Evolutionary conservation across 768 basidiomycete genomes (phyloP).

Genomic region (Mycena filopes): DNA sequence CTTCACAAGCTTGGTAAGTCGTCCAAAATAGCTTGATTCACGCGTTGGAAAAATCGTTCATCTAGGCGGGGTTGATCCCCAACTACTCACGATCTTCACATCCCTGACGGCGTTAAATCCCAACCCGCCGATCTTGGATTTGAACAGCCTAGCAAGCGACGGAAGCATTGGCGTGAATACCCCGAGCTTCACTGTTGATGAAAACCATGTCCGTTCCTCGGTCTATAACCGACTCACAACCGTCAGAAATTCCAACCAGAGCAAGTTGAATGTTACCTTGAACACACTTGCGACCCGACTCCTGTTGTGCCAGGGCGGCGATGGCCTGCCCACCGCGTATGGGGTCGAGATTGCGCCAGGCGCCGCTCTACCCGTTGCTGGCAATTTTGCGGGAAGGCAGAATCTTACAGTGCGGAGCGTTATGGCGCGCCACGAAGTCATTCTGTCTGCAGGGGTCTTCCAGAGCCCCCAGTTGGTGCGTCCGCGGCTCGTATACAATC

Average conservation of each 20-base stretch:
- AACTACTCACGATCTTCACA: slow-evolving; percentile 25
- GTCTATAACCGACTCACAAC: slow-evolving; percentile 29
- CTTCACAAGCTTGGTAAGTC: slow-evolving; percentile 36
- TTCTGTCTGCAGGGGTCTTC: slow-evolving; percentile 40
- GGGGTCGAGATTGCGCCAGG: slow-evolving; percentile 38
- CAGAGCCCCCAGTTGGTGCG: slow-evolving; percentile 42
- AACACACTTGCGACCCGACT: slow-evolving; percentile 42
- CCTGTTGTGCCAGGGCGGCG: slow-evolving; percentile 35
- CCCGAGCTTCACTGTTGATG: slow-evolving; percentile 38
- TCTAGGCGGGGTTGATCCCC: slow-evolving; percentile 37
- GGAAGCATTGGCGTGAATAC: slow-evolving; percentile 35
- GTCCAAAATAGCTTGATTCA: neutral
- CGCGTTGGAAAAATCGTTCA: too few relatives aligned
- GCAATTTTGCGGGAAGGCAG: slow-evolving; percentile 36
- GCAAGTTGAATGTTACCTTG: neutral
- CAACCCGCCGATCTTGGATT: slow-evolving; percentile 20
- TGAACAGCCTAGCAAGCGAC: slow-evolving; percentile 29
- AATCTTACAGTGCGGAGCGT: slow-evolving; percentile 29
- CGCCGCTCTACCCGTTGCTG: slow-evolving; percentile 37
- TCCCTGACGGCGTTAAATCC: neutral
- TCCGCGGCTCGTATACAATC: too few relatives aligned
- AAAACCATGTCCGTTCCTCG: slow-evolving; percentile 34
- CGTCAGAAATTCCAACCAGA: slow-evolving; percentile 1
- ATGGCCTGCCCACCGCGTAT: slow-evolving; percentile 34
- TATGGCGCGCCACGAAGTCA: slow-evolving; percentile 39